phyloP scores from a whole-genome alignment of 139 green algal genomes.

The Micractinium conductrix region DNA sequence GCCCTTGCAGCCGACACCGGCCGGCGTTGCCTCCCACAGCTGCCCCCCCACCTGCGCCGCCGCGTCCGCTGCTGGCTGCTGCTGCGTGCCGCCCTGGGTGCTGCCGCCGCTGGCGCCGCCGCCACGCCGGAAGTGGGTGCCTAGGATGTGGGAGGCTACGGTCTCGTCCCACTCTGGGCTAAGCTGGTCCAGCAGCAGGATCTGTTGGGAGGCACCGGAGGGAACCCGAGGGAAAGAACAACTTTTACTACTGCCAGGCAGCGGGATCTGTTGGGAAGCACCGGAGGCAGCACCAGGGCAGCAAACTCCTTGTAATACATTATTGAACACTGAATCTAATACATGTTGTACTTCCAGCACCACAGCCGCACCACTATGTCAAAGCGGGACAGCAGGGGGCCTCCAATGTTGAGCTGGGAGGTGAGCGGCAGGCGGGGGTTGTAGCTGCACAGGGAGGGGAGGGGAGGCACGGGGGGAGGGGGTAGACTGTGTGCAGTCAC shows the following conservation, averaged over 20 bases:
- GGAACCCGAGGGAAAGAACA: no score
- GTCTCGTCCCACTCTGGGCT: constrained; percentile 64
- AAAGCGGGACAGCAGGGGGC: constrained; percentile 84
- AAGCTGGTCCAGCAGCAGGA: constrained; percentile 76
- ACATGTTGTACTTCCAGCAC: no score
- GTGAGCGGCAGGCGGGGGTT: constrained; percentile 42
- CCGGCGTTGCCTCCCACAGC: background rate
- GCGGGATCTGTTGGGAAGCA: no score
- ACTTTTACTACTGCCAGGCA: no score
- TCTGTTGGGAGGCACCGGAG: no score
- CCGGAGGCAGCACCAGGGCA: no score
- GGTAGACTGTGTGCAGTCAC: no score
- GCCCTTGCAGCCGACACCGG: background rate
- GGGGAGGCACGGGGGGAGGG: constrained; percentile 87
- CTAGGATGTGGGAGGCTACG: constrained; percentile 82
- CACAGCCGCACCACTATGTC: no score
- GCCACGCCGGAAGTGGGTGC: constrained; percentile 41
- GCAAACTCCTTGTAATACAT: no score
- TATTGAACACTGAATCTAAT: no score
- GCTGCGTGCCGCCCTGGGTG: background rate
- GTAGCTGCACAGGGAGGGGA: constrained; percentile 94
- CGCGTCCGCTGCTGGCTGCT: background rate
- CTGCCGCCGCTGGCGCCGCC: background rate
- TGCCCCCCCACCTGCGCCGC: background rate
- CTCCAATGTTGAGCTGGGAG: constrained; percentile 46